Conservation (phyloP, 1,284 basidiomycete genomes). For the Malassezia nana region DNA sequence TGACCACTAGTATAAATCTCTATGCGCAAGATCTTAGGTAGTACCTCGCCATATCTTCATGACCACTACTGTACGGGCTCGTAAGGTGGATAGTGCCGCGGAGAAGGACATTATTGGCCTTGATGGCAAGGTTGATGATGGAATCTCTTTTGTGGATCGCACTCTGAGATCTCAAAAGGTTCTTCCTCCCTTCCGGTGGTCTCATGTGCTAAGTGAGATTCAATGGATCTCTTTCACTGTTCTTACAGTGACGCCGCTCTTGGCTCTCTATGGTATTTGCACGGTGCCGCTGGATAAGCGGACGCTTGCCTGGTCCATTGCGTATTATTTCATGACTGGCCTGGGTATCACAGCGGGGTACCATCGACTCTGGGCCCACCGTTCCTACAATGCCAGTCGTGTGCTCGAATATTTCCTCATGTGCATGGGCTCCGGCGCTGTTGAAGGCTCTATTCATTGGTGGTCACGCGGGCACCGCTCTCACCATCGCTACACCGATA, state of each 20-base stretch:
- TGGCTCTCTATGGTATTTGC: conserved; percentile 38
- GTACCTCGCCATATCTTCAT: background rate
- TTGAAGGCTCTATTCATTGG: conserved; percentile 47
- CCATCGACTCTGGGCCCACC: conserved; percentile 47
- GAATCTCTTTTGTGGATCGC: conserved; percentile 3
- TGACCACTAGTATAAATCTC: background rate
- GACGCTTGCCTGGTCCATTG: conserved; percentile 30
- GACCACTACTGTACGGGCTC: background rate
- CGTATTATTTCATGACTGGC: conserved; percentile 46
- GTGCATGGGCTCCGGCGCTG: conserved; percentile 43
- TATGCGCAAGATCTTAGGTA: background rate
- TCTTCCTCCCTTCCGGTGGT: conserved; percentile 37
- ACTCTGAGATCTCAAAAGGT: conserved; percentile 30
- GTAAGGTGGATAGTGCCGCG: background rate
- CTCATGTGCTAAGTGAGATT: conserved; percentile 42
- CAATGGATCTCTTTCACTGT: conserved; percentile 46
- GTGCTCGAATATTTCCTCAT: conserved; percentile 41
- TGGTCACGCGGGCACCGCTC: conserved; percentile 47
- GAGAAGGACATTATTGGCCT: conserved; percentile 1
- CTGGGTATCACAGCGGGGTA: conserved; percentile 45
- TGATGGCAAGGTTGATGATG: background rate
- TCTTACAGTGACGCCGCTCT: conserved; percentile 33
- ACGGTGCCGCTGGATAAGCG: conserved; percentile 29
- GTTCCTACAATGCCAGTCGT: conserved; percentile 35
- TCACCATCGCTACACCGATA: conserved; percentile 49